Evolutionary conservation across 2,329 filamentous ascomycete genomes (phyloP), one percentile per base, ranked within the genome.

Genomic region (Talaromyces funiculosus): DNA sequence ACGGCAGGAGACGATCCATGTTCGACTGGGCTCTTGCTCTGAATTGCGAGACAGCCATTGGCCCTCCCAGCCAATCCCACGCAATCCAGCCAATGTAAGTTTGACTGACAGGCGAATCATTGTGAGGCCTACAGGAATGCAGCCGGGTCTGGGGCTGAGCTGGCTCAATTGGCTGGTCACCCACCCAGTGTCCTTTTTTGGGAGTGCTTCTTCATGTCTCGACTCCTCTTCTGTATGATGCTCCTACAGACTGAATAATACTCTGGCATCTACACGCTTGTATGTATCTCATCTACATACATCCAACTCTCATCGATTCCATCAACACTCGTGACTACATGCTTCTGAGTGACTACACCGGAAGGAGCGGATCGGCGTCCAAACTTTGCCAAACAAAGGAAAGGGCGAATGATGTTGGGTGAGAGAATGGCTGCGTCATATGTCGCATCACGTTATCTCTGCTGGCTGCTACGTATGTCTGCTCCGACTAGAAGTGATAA

Each of bases 371-470:
- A 43, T 42, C 58, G 33, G 58, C 49, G 43, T 3, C 29, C 22
- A 38, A 54, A 22, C 20, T 40, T 29, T 51, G 24, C 1, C 12
- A 20, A n/a, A 33, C 9, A 22, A 14, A 42, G 40, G 40, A 14
- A n/a, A 16, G 22, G 24, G 3, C 6, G n/a, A n/a, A n/a, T 45
- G 9, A n/a, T 49, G 24, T 31, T 18, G 38, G 35, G 55, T 62
- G 60, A 62, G 24, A 47, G 56, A 62, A 53, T 51, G 56, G 37
- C 49, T 59, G 55, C 60, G 60, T 62, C 60, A 62, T 59, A 38
- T 18, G 22, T 51, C 61, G 51, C 56, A 47, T 60, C 61, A 56
- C 56, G 53, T 60, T 54, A 57, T 47, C 55, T 35, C 29, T 31
- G 5, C n/a, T 22, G 31, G 8, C 31, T 10, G 12, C 31, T 12